Base-by-base conservation (phyloP, 768 basidiomycete genomes). In the Leccinum longicurvipes region DNA sequence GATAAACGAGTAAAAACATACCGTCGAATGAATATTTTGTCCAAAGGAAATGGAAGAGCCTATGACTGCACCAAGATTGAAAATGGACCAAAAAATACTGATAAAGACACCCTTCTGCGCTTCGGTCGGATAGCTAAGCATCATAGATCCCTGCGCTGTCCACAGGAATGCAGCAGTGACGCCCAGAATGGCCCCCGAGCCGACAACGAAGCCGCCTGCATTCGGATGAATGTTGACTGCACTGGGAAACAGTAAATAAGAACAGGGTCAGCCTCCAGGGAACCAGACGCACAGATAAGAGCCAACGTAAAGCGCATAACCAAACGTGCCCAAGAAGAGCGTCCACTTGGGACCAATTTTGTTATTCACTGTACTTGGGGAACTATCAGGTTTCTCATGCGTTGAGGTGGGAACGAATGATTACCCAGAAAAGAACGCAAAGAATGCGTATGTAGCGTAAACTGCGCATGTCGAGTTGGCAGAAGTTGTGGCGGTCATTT, bases 91-190 rank as follows among this genome's bases (percentile, higher is more conserved):
- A 72, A 92, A 93, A 45, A 90, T 82, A 42, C 80, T 84, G 49
- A 93, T 89, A 71, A 79, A 91, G 31, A 72, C 73, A 14, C 90
- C 90, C 69, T 93, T 93, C 67, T 92, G 82, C 42, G 70, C 64
- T 67, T 93, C 90, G 0, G 87, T 89, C 0, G 90, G 87, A 69
- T 93, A 93, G 4, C 88, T 82, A 69, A 93, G 72, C 84, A 92
- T 91, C 56, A 93, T 73, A 14, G 83, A 85, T n/a, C 89, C 91
- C 63, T 92, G 90, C 0, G 89, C 87, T 1, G 89, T 86, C 91
- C 91, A 92, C 7, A 92, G 74, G 41, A 93, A 65, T 15, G 77
- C 81, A 17, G 81, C 90, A 63, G 85, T 89, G 47, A 90, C 58
- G 14, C 91, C 91, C 14, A 91, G 82, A 53, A 89, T 64, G 31